Base-by-base conservation (phyloP, 306 rosid species). In the Hylodesmum podocarpum region DNA sequence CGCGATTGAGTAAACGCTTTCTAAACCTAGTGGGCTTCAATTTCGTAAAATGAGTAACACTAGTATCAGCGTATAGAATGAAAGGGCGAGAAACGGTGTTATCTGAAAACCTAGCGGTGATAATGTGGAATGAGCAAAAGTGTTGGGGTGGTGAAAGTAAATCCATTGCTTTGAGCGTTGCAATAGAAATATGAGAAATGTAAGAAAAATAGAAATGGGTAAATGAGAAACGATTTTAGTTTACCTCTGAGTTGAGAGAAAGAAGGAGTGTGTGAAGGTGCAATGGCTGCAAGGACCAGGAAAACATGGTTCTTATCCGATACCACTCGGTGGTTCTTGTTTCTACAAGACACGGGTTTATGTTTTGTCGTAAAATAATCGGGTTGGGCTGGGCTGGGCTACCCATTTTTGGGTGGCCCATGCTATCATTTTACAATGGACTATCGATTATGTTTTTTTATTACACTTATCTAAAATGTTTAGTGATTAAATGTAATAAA, bases 71-170 rank as follows among this genome's bases (percentile, higher is more conserved):
- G 14, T 78, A 46, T 34, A 77, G 53, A 71, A 80, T 18, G 3
- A 79, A 58, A 40, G 81, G 61, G 2, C 73, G 80, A 47, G 85
- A 72, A 25, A 83, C 27, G 47, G 66, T 58, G 70, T 53, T 75
- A 37, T 73, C 72, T 15, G 72, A 55, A 75, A 78, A 74, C 73
- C 80, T 81, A 15, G 41, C 74, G 76, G 61, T 71, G 59, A 66
- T 79, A 68, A 41, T 82, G 55, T 66, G 71, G 18, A 84, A 84
- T 55, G 87, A 80, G 78, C 49, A 78, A 62, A 89, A 81, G 18
- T 94, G 89, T 84, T 77, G 58, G 70, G 78, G 28, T 82, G 76
- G 63, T 66, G 31, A 41, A 1, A 61, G 64, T 40, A 67, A 73
- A 47, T 83, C 86, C 74, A 78, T 82, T 29, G 68, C 3, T 50